These are phyloP conservation scores for Candida jianshihensis DNA, from an alignment of 805 yeast genomes.

Conservation along the genomic window DNA sequence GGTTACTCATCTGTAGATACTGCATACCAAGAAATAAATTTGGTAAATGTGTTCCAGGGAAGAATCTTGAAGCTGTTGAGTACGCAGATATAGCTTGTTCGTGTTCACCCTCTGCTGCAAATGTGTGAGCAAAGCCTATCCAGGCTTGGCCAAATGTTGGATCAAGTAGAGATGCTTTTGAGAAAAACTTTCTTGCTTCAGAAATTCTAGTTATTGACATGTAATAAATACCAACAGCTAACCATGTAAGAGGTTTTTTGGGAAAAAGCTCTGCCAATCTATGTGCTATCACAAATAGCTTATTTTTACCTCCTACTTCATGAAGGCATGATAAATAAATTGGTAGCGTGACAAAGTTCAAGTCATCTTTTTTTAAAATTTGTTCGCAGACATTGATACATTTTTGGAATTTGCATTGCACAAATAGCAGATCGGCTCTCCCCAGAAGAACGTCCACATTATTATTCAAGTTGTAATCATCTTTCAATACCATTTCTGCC, in stretches of 20 bases:
- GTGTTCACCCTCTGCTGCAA: slow-evolving; percentile 97
- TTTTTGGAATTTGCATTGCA: slow-evolving; percentile 71
- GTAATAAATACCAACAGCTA: slow-evolving; percentile 88
- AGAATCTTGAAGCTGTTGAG: slow-evolving; percentile 88
- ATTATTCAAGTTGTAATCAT: slow-evolving; percentile 63
- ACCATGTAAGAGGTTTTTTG: slow-evolving; percentile 77
- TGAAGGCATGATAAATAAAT: slow-evolving; percentile 76
- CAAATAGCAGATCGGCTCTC: slow-evolving; percentile 61
- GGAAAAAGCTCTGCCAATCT: slow-evolving; percentile 82
- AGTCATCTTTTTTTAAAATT: slow-evolving; percentile 47
- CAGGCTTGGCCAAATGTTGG: slow-evolving; percentile 94
- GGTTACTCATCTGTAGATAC: slow-evolving; percentile 79
- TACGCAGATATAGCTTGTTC: slow-evolving; percentile 97
- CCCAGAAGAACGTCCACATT: slow-evolving; percentile 66
- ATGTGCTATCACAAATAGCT: slow-evolving; percentile 74
- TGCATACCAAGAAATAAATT: slow-evolving; percentile 93
- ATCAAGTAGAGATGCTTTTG: slow-evolving; percentile 80
- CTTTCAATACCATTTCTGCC: slow-evolving; percentile 57
- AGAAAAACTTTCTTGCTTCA: slow-evolving; percentile 83
- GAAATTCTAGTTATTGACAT: slow-evolving; percentile 60
- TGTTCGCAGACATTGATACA: slow-evolving; percentile 71
- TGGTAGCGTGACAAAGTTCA: slow-evolving; percentile 67
- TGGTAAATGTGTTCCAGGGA: slow-evolving; percentile 88
- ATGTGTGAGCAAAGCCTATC: slow-evolving; percentile 98
- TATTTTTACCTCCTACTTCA: slow-evolving; percentile 78